Percentiles rank a stretch among this genome's conserved stretches.
Evolutionary conservation across 2,329 filamentous ascomycete species (phyloP).

Genomic region (Ploettnerulaceae sp.): DNA sequence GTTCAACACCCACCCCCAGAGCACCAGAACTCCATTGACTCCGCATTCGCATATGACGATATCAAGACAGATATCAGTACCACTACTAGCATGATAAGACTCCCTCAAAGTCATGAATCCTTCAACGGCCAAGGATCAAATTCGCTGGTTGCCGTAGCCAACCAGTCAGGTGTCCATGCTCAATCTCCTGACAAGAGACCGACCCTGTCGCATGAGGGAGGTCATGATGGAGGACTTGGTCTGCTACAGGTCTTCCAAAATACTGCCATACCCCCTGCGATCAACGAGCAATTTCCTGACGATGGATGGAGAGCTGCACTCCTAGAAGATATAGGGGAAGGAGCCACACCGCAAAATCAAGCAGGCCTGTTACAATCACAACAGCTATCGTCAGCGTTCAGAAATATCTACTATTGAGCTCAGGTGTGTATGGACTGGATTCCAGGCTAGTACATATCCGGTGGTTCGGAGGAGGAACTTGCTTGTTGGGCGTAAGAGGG

Average conservation of each 20-base stretch:
- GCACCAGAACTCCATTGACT: neutral
- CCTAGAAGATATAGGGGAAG: neutral
- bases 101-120: neutral
- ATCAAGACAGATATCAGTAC: neutral
- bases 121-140: neutral
- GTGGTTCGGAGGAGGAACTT: too few species aligned
- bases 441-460: too few species aligned
- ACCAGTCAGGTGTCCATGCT: neutral
- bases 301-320: neutral
- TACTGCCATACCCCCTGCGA: too few species aligned
- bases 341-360: neutral
- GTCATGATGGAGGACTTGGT: too few species aligned
- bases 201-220: too few species aligned
- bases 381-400: conserved; percentile 1
- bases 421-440: too few species aligned
- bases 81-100: neutral
- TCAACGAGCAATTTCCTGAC: too few species aligned
- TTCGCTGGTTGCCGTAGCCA: neutral
- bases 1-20: neutral
- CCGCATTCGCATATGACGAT: neutral
- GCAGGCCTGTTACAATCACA: neutral
- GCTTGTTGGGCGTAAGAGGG: too few species aligned
- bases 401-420: conserved; percentile 5
- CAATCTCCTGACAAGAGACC: neutral
- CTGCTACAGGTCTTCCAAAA: too few species aligned